Evolutionary conservation across 1,284 basidiomycete species (phyloP).

Genomic region (Ustilago vetiveriae): DNA sequence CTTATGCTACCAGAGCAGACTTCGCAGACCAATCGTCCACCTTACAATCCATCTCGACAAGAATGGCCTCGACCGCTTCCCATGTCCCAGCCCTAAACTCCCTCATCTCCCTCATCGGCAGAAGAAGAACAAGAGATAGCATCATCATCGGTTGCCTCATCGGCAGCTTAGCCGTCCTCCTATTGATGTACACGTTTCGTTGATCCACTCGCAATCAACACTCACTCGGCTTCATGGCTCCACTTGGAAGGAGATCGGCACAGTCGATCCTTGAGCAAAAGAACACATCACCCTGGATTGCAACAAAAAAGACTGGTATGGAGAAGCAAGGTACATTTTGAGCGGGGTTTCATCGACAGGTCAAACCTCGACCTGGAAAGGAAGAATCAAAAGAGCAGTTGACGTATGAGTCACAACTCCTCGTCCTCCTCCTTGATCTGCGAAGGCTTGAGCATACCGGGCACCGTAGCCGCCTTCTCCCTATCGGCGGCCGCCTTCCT

Average conservation of each 20-base stretch:
- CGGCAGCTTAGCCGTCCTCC: conserved; percentile 80
- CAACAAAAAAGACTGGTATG: conserved; percentile 27
- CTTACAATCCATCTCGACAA: conserved; percentile 79
- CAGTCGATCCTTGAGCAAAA: too few species aligned
- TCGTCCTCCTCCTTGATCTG: conserved; percentile 63
- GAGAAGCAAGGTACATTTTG: conserved; percentile 26
- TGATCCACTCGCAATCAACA: background rate
- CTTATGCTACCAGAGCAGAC: conserved; percentile 94
- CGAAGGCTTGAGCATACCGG: conserved; percentile 94
- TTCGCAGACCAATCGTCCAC: conserved; percentile 84
- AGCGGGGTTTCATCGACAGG: background rate
- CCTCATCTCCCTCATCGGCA: conserved; percentile 88
- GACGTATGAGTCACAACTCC: conserved; percentile 60
- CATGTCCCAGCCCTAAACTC: conserved; percentile 94
- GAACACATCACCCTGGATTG: background rate
- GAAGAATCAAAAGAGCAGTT: conserved; percentile 49
- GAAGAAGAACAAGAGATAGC: conserved; percentile 85
- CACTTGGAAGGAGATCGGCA: too few species aligned
- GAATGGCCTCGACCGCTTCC: conserved; percentile 76
- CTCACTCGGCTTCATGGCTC: too few species aligned
- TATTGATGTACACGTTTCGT: conserved; percentile 75
- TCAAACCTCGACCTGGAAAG: background rate
- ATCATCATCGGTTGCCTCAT: conserved; percentile 88
- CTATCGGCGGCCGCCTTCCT: conserved; percentile 80
- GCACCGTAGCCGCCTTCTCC: conserved; percentile 88